Conservation (phyloP, 139 green algal genomes). For the Nannochloris sp. region DNA sequence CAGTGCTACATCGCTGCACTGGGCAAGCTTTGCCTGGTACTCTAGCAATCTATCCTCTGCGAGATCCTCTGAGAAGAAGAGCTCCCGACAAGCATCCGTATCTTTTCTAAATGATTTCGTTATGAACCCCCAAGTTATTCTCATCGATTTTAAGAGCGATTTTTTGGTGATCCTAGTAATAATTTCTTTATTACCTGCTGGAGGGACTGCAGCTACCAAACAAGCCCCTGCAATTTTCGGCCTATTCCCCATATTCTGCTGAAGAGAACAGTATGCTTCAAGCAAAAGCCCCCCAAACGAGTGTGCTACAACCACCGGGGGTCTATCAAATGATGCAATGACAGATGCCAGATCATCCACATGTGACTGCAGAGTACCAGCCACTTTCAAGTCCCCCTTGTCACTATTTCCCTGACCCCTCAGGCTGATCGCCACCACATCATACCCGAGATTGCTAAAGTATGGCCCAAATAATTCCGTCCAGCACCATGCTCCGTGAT, state of each 20-base stretch:
- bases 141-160: constrained; percentile 31
- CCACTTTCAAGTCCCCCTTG: constrained; percentile 11
- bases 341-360: constrained; percentile 50
- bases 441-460: constrained; percentile 56
- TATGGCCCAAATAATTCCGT: constrained; percentile 73
- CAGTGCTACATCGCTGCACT: constrained; percentile 31
- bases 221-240: constrained; percentile 38
- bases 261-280: constrained; percentile 51
- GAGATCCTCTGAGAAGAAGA: constrained; percentile 64
- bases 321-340: constrained; percentile 22
- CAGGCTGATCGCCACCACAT: constrained; percentile 60
- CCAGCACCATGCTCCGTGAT: constrained; percentile 89
- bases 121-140: constrained; percentile 65
- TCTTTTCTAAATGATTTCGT: constrained; percentile 42
- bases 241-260: neutral
- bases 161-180: constrained; percentile 19
- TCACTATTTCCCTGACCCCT: constrained; percentile 48
- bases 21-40: constrained; percentile 43
- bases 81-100: constrained; percentile 31
- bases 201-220: constrained; percentile 49
- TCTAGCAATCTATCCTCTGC: constrained; percentile 38
- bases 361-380: constrained; percentile 46
- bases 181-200: constrained; percentile 53
- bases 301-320: constrained; percentile 70
- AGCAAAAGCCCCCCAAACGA: constrained; percentile 72